These are phyloP conservation scores for Plasmodium vivax DNA, from an alignment of 169 alveolate genomes.

Conservation along the genomic window DNA sequence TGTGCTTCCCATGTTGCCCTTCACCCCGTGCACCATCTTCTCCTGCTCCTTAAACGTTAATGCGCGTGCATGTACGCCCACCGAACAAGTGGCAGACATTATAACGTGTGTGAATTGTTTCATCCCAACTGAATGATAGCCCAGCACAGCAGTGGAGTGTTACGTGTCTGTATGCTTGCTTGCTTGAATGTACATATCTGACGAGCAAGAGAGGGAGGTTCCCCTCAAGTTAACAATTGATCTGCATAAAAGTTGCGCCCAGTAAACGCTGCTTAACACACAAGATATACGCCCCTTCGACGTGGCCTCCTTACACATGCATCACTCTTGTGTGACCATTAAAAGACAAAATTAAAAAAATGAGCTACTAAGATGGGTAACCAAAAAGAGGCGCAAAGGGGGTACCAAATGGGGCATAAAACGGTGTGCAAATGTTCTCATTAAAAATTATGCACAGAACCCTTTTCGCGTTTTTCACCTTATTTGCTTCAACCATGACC, in stretches of 20 bases:
- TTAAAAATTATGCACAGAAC: background rate
- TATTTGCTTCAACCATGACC: background rate
- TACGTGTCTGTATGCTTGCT: background rate
- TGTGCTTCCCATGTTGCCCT: background rate
- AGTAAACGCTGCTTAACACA: background rate
- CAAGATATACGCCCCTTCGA: background rate
- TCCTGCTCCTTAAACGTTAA: background rate
- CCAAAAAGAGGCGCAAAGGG: background rate
- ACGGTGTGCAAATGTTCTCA: background rate
- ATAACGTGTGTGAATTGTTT: background rate
- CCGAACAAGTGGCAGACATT: background rate
- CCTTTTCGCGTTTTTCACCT: background rate
- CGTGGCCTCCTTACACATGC: background rate
- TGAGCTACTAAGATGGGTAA: constrained; percentile 1
- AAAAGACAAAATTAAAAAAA: background rate
- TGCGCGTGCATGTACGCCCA: background rate
- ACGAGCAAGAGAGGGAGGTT: background rate
- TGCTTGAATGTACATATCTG: background rate
- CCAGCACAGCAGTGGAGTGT: background rate
- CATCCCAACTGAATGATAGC: background rate
- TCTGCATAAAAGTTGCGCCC: background rate
- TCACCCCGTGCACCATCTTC: background rate
- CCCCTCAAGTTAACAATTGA: background rate
- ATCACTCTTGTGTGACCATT: background rate
- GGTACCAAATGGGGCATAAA: too few relatives aligned